phyloP scores from a whole-genome alignment of 2,329 filamentous ascomycete genomes.

The Paraconiothyrium brasiliense region DNA sequence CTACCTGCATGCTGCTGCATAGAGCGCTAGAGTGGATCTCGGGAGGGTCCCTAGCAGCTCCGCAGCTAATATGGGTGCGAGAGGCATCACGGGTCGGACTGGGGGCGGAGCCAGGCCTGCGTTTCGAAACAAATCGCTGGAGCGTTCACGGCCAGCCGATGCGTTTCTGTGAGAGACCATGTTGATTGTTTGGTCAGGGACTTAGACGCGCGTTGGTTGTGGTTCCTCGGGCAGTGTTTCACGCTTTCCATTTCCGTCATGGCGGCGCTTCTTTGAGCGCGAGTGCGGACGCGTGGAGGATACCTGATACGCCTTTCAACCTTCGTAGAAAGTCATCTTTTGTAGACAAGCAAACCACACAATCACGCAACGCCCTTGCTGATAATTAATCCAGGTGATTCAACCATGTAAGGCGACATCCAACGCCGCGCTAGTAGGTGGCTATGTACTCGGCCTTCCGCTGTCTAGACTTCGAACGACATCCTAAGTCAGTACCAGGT shows the following conservation, averaged over 20 bases:
- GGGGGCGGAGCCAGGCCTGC: slow-evolving; percentile 19
- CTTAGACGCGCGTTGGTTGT: slow-evolving; percentile 30
- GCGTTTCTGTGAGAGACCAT: slow-evolving; percentile 21
- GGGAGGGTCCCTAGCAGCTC: slow-evolving; percentile 28
- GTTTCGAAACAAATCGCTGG: slow-evolving; percentile 42
- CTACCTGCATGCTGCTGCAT: slow-evolving; percentile 28
- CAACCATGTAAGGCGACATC: not conserved
- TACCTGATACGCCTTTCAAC: not conserved
- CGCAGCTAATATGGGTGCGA: slow-evolving; percentile 34
- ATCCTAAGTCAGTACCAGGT: not conserved
- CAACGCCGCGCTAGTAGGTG: not conserved
- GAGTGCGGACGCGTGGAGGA: slow-evolving; percentile 15
- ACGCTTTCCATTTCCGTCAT: slow-evolving; percentile 25
- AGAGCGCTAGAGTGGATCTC: slow-evolving; percentile 26
- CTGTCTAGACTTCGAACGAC: not conserved
- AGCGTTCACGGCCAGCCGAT: slow-evolving; percentile 26
- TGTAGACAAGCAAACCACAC: not conserved
- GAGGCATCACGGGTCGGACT: slow-evolving; percentile 13
- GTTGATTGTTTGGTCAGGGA: slow-evolving; percentile 19
- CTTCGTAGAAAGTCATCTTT: not conserved
- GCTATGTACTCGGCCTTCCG: not conserved
- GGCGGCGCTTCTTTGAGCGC: slow-evolving; percentile 31
- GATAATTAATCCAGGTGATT: not conserved
- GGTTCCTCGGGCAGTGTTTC: slow-evolving; percentile 32
- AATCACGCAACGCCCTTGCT: slow-evolving; percentile 3